Evolutionary conservation across 2,329 filamentous ascomycete species (phyloP), one percentile per base, ranked within the genome.

Genomic region (Furcasterigmium furcatum): DNA sequence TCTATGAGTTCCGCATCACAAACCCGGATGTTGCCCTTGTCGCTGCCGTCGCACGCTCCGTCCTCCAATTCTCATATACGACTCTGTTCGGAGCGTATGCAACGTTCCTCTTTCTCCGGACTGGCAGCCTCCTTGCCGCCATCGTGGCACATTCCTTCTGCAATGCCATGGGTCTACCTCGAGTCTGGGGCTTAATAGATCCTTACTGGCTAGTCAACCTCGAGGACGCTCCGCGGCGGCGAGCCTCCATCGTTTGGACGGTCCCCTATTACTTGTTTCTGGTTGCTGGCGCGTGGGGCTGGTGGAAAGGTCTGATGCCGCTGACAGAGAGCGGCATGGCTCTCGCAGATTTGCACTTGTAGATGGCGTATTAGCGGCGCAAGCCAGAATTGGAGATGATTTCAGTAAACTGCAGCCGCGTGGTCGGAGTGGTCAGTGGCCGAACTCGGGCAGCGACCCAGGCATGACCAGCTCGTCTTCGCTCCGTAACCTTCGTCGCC

Each of bases 11-110:
- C 66, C 80, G 87, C 46, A 74, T 95, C 46, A 88, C 87, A 2
- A 82, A 95, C 56, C 88, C 89, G 9, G 74, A 81, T 51, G 82
- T 85, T 2, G 79, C 88, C 1, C 59, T 84, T 12, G 53, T 75
- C 1, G 74, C 80, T 2, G 82, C 86, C 7, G 58, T 94, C 6
- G 60, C 87, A 22, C 83, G 89, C 41, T 90, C 89, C 3, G 53
- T 91, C 10, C 77, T 97, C 53, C 94, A 97, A 62, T 86, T 99
- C 57, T 74, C 78, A 4, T 99, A 95, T 66, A 99, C 94, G 0
- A 91, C 89, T 7, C 66, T 97, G 5, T 99, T 99, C 59, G 94
- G 94, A 50, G 91, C 90, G 66, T 96, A 94, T 66, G 91, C 88
- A 5, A 91, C 89, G 0, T 99, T 97, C 57, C 58, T 96, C 18